Evolutionary conservation across 352 stramenopile species (phyloP), one percentile per base, ranked within the genome.

Genomic region (Phytophthora sansomeana): DNA sequence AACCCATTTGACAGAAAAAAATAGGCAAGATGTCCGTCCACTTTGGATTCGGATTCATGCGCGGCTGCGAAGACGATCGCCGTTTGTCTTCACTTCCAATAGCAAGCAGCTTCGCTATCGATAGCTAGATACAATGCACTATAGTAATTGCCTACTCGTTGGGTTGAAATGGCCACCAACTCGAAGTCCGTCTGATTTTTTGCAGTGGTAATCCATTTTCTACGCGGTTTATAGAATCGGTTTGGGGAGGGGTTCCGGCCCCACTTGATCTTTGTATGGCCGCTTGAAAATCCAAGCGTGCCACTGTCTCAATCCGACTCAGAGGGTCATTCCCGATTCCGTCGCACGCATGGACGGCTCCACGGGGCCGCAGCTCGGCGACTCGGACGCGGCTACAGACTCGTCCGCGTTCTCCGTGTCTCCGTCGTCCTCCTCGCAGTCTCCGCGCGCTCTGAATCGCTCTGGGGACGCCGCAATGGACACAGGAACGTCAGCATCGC

Each of bases 321-420:
- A 35, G 43, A 55, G 11, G 26, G 19, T 58, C 50, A 62, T 62
- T 67, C 30, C 36, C n/a, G 29, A 52, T 59, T 42, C 36, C 24
- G 21, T 32, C 43, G 33, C 30, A 65, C 62, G 66, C 47, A 69
- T 26, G 66, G 51, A 11, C 41, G 58, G 24, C 30, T 69, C 51
- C 46, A 44, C 58, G 13, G 48, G 36, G 32, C 41, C 38, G 38
- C 28, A 26, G 36, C 28, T 17, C 9, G 30, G 48, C 14, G 66
- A 61, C 17, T 57, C 49, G 16, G 61, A 58, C 56, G 32, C 58
- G 1, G 14, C 35, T 21, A 61, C 58, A 6, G 41, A 16, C 17
- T 62, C 39, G 33, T 62, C 63, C 41, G 50, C 36, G 10, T 69
- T 72, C 65, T 74, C 64, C 42, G 56, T 66, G 24, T 58, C 63